A percentile compares a stretch with the other conserved stretches of the same genome.
These are phyloP conservation scores for Curvularia lunata DNA, from an alignment of 2,329 filamentous ascomycete genomes.

Conservation along the genomic window DNA sequence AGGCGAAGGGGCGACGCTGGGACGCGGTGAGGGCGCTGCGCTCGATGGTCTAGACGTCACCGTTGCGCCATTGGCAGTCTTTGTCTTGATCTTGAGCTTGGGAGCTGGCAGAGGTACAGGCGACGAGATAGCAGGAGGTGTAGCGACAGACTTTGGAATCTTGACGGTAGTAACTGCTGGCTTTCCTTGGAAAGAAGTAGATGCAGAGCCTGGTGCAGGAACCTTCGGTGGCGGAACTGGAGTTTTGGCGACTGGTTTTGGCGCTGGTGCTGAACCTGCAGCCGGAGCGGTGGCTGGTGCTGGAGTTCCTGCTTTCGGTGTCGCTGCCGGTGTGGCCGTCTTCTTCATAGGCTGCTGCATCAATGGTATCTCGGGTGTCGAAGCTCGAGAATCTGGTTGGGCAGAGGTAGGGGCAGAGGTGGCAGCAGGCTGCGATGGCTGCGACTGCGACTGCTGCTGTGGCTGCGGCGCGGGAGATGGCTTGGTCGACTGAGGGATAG, in stretches of 20 bases:
- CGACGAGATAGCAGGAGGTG: constrained; percentile 33
- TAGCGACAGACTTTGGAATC: constrained; percentile 24
- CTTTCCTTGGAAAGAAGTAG: constrained; percentile 12
- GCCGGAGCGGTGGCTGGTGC: constrained; percentile 13
- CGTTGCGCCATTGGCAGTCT: constrained; percentile 23
- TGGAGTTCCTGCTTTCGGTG: constrained; percentile 15
- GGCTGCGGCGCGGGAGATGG: constrained; percentile 22
- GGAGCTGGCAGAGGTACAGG: constrained; percentile 33
- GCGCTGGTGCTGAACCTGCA: not conserved
- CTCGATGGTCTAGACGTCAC: constrained; percentile 17
- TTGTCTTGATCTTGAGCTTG: constrained; percentile 39
- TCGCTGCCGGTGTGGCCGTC: constrained; percentile 26
- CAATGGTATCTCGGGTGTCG: constrained; percentile 27
- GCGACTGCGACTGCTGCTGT: not conserved
- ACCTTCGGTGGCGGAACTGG: constrained; percentile 16
- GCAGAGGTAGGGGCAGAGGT: constrained; percentile 13
- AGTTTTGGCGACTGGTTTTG: constrained; percentile 7
- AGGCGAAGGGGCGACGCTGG: constrained; percentile 21
- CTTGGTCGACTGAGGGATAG: constrained; percentile 23
- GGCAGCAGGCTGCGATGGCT: not conserved
- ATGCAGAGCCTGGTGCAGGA: constrained; percentile 14
- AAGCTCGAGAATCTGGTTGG: constrained; percentile 24
- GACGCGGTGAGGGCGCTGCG: constrained; percentile 24
- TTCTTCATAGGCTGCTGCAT: constrained; percentile 27
- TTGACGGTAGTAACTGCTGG: constrained; percentile 23